Evolutionary conservation across 176 grass and related monocot genomes (phyloP), one percentile per base, ranked within the genome.

Genomic region (Poa annua): DNA sequence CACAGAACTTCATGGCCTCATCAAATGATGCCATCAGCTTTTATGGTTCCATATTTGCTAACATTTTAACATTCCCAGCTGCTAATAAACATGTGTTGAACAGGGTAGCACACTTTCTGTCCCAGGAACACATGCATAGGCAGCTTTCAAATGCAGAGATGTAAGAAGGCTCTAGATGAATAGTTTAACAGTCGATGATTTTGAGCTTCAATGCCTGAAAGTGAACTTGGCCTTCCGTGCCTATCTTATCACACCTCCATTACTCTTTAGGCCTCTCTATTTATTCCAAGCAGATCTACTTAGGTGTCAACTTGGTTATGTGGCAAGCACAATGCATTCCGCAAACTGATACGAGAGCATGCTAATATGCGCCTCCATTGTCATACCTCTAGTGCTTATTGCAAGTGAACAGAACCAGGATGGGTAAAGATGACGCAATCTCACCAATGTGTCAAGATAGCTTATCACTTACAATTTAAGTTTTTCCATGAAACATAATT

Each of bases 401-500:
- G 33, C 65, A 19, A 21, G 3, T 51, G n/a, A 71, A 25, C 65
- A 69, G 36, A 29, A 68, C 36, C 29, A 69, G 39, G 33, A 76
- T 80, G 76, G 80, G 25, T 42, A 69, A 44, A 69, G 59, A 47
- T 66, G 69, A n/a, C 54, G 14, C 35, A 56, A 34, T 84, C 66
- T 74, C 56, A 55, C 39, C 38, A 83, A 6, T 65, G 47, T 13
- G 3, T 54, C 11, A 66, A 48, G 4, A 80, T 7, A 80, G 35
- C 6, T 80, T 80, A 72, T 57, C 35, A n/a, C 51, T 44, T 20
- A 57, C 45, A 85, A 38, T 62, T 38, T 61, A 3, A 41, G 50
- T 51, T 64, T 78, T 76, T 66, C 13, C 41, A 42, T 21, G 50
- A 66, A 74, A 63, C 62, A 38, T 19, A 86, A 55, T 59, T 84